phyloP scores from a whole-genome alignment of 1,284 basidiomycete genomes.

The Cutaneotrichosporon spelunceum region DNA sequence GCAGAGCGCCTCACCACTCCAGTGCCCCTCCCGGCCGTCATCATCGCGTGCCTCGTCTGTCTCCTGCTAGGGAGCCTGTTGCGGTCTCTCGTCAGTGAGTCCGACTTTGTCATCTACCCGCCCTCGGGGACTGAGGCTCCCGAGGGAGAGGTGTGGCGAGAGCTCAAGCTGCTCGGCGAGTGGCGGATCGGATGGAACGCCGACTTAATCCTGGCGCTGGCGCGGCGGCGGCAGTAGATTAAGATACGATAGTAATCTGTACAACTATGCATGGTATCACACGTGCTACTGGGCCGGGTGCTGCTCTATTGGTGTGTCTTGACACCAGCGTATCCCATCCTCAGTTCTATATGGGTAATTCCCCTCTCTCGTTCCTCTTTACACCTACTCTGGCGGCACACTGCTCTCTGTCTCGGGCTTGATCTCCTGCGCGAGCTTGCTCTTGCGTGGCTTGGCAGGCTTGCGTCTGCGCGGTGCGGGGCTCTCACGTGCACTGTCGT shows the following conservation, averaged over 20 bases:
- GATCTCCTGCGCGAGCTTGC: conserved; percentile 47
- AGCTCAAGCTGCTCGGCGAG: conserved; percentile 73
- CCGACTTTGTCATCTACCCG: conserved; percentile 81
- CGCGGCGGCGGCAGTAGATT: conserved; percentile 23
- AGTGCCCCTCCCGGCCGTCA: conserved; percentile 53
- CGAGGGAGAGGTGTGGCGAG: conserved; percentile 65
- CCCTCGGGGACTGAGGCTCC: conserved; percentile 54
- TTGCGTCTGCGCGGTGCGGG: conserved; percentile 17
- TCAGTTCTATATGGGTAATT: neutral
- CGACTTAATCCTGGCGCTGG: conserved; percentile 56
- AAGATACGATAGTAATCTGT: conserved; percentile 8
- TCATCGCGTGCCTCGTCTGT: conserved; percentile 78
- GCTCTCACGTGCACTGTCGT: conserved; percentile 19
- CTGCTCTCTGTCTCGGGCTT: conserved; percentile 14
- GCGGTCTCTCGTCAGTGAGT: conserved; percentile 71
- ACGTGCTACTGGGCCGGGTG: neutral
- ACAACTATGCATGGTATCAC: conserved; percentile 20
- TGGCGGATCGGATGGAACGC: conserved; percentile 42
- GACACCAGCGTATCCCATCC: neutral
- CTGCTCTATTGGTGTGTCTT: neutral
- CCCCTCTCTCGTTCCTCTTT: neutral
- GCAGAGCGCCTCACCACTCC: conserved; percentile 1
- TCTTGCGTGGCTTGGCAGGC: conserved; percentile 35
- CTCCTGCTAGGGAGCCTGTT: conserved; percentile 88
- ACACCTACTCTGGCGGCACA: neutral